phyloP scores from a whole-genome alignment of 2,329 filamentous ascomycete genomes.

The Verticillium nonalfalfae region DNA sequence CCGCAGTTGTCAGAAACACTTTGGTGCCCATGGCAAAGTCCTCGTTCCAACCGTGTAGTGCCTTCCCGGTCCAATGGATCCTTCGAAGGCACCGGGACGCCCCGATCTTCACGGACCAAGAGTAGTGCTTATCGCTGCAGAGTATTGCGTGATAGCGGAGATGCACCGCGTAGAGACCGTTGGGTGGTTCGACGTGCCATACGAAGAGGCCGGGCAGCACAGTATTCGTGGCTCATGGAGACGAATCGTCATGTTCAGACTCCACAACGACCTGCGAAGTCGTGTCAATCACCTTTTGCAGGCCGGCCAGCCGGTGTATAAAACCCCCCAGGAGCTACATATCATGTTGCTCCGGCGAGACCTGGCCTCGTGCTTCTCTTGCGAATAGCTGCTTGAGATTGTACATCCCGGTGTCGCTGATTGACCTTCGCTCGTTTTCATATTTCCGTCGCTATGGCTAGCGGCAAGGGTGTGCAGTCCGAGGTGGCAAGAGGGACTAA shows the following conservation, averaged over 20 bases:
- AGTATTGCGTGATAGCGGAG: constrained; percentile 8
- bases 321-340: neutral
- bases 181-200: neutral
- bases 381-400: too few relatives aligned
- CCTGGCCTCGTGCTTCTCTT: too few relatives aligned
- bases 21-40: too few relatives aligned
- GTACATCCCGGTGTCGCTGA: too few relatives aligned
- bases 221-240: neutral
- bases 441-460: neutral
- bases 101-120: neutral
- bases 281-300: neutral
- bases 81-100: neutral
- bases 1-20: too few relatives aligned
- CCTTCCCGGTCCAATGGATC: neutral
- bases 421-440: neutral
- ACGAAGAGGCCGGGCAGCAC: too few relatives aligned
- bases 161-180: constrained; percentile 1
- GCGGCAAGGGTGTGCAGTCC: neutral
- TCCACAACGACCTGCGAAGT: constrained; percentile 1
- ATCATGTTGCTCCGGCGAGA: neutral
- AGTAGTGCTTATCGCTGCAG: neutral
- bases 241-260: neutral
- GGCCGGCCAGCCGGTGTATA: neutral
- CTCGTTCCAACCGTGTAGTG: too few relatives aligned
- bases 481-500: neutral